A percentile compares a stretch with the other conserved stretches of the same genome.
Evolutionary conservation across 306 rosid species (phyloP).

Genomic region (Herpetospermum pedunculosum): DNA sequence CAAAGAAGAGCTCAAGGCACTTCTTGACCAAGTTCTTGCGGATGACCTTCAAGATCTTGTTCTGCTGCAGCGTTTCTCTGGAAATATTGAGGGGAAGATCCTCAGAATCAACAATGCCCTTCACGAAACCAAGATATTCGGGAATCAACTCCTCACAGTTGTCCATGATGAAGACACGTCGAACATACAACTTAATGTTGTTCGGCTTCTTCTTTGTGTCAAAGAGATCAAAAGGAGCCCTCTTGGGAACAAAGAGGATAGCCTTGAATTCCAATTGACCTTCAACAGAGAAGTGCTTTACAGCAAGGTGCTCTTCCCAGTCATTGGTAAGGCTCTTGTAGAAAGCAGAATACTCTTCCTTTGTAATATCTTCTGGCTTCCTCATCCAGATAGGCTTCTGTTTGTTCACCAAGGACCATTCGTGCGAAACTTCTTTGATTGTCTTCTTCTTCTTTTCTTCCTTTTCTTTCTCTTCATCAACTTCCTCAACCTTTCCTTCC

Average conservation of each 20-base stretch:
- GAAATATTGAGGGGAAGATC: slow-evolving; percentile 91
- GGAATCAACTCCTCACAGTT: slow-evolving; percentile 96
- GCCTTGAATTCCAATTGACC: slow-evolving; percentile 96
- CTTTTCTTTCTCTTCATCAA: slow-evolving; percentile 77
- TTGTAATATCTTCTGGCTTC: slow-evolving; percentile 81
- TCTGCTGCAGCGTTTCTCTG: slow-evolving; percentile 81
- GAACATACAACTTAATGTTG: slow-evolving; percentile 78
- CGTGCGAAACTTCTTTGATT: slow-evolving; percentile 79
- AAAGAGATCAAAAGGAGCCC: slow-evolving; percentile 89
- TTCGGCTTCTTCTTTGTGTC: slow-evolving; percentile 94
- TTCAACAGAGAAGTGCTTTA: slow-evolving; percentile 96
- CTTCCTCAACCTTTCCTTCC: slow-evolving; percentile 86
- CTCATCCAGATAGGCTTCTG: slow-evolving; percentile 98
- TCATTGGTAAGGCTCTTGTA: slow-evolving; percentile 90
- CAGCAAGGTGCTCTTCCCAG: slow-evolving; percentile 89
- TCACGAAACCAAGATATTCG: slow-evolving; percentile 67
- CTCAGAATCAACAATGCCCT: slow-evolving; percentile 96
- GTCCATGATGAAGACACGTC: slow-evolving; percentile 92
- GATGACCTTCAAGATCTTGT: slow-evolving; percentile 84
- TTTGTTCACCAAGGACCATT: slow-evolving; percentile 91
- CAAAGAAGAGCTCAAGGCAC: slow-evolving; percentile 70
- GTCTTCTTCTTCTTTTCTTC: slow-evolving; percentile 84
- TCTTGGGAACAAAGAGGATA: slow-evolving; percentile 77
- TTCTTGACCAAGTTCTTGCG: slow-evolving; percentile 85
- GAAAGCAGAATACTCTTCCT: slow-evolving; percentile 88